Evolutionary conservation across 2,329 filamentous ascomycete genomes (phyloP), one percentile per base, ranked within the genome.

Genomic region (Cadophora gregata): DNA sequence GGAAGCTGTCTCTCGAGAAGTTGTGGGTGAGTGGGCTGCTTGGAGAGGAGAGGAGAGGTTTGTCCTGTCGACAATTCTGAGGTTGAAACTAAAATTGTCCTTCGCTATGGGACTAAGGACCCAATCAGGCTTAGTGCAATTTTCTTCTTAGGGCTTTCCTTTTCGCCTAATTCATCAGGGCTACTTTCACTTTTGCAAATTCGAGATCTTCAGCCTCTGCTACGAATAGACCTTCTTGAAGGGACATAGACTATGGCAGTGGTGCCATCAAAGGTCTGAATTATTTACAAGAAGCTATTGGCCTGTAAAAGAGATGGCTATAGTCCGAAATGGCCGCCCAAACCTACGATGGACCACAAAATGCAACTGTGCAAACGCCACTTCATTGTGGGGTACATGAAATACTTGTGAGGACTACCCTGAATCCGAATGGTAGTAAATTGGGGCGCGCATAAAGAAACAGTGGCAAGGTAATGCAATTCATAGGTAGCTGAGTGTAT

Each of bases 1-100:
- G 77, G 77, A 78, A 75, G 71, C 75, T 76, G 76, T 78, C 77
- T 78, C 77, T 77, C 76, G 77, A 77, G 68, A 68, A 48, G 62
- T 70, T 71, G 62, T 55, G 69, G 27, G 27, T 45, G 48, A 21
- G 9, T 59, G 29, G 27, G 31, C 38, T 16, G 51, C 38, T 62
- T 48, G 64, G 60, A 56, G 63, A 70, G 55, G 60, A 56, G 63
- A 70, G 55, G 55, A 36, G 48, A 53, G 50, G 27, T 31, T 58
- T 58, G 55, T 58, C 55, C 36, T 16, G 33, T 58, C 25, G 21
- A 38, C 55, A 36, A 31, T 51, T 56, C 29, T 56, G 55, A 58
- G 55, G 55, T 58, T 38, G 55, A 58, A 31, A 58, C 55, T 38
- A 36, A 58, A 58, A 58, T 58, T 58, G 55, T 58, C 55, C 55